Evolutionary conservation across 176 grass and related monocot species (phyloP), one percentile per base, ranked within the genome.

Genomic region (Musa beccarii): DNA sequence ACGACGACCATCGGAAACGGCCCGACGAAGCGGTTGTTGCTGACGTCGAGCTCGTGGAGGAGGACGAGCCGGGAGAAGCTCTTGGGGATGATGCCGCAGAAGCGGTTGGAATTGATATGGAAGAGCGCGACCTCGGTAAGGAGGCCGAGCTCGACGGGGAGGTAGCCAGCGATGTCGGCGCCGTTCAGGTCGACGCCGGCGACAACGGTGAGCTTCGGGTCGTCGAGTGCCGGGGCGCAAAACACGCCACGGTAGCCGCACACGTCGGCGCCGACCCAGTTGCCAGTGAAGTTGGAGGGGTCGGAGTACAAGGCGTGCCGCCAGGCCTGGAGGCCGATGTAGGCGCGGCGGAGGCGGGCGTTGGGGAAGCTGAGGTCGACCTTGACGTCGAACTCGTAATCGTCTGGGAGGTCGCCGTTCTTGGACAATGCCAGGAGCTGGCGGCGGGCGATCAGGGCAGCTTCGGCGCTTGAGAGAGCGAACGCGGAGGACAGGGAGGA

Each of bases 51-150:
- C 68, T 70, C 68, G 43, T 70, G 20, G 4, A 70, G 68, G 68
- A 51, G 15, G 17, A 51, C 13, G 16, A 70, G 68, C 19, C 68
- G 34, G 22, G 68, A 70, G 49, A 70, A 70, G 68, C 68, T 70
- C 68, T 70, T 70, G 0, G 95, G 95, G 1, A 99, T 28, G 8
- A 86, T 63, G 49, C 95, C 95, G 80, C 95, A 99, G 79, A 99
- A 92, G 49, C 95, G 88, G 84, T 99, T 99, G 20, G 95, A 99
- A 84, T 99, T 99, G 80, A 99, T 83, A 77, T 99, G 95, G 49
- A 99, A 8, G 3, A 99, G 86, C 0, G 95, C 90, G 0, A 99
- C 85, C 82, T 99, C 88, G 0, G 95, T 85, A 9, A 99, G 81
- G 1, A 84, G 75, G 2, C 83, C 81, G 3, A 97, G 81, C 28